Percentiles rank a stretch among this genome's conserved stretches.
Evolutionary conservation across 2,329 filamentous ascomycete genomes (phyloP).

Genomic region (Aspergillus brasiliensis): DNA sequence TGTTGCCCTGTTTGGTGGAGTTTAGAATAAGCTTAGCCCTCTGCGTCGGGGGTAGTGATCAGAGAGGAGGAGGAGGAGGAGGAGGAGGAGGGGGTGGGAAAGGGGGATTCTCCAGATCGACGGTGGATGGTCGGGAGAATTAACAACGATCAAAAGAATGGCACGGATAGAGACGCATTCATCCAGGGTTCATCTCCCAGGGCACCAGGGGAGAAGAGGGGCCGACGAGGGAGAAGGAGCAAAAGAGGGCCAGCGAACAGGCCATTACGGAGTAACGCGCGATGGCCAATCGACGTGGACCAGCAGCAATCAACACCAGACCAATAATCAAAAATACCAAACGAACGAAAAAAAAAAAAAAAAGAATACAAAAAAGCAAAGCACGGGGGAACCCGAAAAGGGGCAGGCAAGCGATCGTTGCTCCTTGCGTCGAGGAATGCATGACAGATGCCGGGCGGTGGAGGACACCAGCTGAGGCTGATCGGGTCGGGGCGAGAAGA

Average conservation of each 20-base stretch:
- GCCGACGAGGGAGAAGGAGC: not conserved
- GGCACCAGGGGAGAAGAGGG: not conserved
- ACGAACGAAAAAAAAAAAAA: too few species aligned
- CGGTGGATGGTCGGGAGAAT: slow-evolving; percentile 4
- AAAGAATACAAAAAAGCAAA: not conserved
- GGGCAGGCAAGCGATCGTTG: slow-evolving; percentile 15
- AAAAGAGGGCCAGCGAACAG: not conserved
- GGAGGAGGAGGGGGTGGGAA: not conserved
- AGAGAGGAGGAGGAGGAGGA: not conserved
- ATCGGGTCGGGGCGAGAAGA: slow-evolving; percentile 4
- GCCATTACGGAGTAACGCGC: not conserved
- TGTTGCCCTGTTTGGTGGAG: slow-evolving; percentile 24
- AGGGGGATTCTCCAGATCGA: slow-evolving; percentile 5
- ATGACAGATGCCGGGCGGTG: slow-evolving; percentile 18
- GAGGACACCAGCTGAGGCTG: slow-evolving; percentile 5
- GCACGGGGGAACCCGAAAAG: slow-evolving; percentile 11
- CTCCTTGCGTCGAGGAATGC: slow-evolving; percentile 21
- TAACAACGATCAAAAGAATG: not conserved
- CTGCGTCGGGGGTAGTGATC: slow-evolving; percentile 9
- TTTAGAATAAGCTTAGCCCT: slow-evolving; percentile 25
- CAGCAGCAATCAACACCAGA: too few species aligned
- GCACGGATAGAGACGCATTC: not conserved
- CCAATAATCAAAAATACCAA: too few species aligned
- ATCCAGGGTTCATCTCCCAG: not conserved
- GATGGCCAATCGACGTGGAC: too few species aligned